Percentiles rank a stretch among this genome's conserved stretches.
phyloP scores from a whole-genome alignment of 306 rosid species.

The Cercis canadensis region DNA sequence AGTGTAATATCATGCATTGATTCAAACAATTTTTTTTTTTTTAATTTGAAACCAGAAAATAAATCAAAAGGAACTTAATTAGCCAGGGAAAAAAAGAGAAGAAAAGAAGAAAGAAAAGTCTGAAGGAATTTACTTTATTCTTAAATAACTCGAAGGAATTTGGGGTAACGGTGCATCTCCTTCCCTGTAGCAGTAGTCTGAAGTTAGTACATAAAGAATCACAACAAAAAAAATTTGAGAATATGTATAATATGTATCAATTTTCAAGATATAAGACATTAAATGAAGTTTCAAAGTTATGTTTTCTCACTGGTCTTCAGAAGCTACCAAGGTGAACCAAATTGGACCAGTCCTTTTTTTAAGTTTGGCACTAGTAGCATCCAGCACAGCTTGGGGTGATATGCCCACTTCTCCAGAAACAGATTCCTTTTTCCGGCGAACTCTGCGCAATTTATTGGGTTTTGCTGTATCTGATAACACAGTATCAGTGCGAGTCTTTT shows the following conservation, averaged over 20 bases:
- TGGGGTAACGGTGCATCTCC: conserved; percentile 69
- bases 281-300: conserved; percentile 29
- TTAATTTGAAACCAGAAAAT: neutral
- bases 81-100: too few relatives aligned
- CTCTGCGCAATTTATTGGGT: conserved; percentile 58
- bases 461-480: conserved; percentile 43
- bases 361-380: conserved; percentile 42
- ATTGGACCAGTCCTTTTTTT: conserved; percentile 59
- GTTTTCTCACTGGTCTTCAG: conserved; percentile 75
- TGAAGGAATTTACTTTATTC: conserved; percentile 68
- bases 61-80: neutral
- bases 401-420: conserved; percentile 50
- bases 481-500: conserved; percentile 47
- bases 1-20: conserved; percentile 16
- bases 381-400: conserved; percentile 59
- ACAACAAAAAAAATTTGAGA: neutral
- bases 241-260: conserved; percentile 14
- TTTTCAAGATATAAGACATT: neutral
- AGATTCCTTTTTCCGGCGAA: conserved; percentile 64
- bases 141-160: conserved; percentile 58
- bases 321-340: conserved; percentile 80
- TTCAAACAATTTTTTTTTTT: neutral
- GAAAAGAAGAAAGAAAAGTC: neutral
- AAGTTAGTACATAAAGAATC: conserved; percentile 32
- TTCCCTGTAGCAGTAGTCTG: conserved; percentile 60